Conservation (phyloP, 305 asterid species). For the Plantago lanceolata region DNA sequence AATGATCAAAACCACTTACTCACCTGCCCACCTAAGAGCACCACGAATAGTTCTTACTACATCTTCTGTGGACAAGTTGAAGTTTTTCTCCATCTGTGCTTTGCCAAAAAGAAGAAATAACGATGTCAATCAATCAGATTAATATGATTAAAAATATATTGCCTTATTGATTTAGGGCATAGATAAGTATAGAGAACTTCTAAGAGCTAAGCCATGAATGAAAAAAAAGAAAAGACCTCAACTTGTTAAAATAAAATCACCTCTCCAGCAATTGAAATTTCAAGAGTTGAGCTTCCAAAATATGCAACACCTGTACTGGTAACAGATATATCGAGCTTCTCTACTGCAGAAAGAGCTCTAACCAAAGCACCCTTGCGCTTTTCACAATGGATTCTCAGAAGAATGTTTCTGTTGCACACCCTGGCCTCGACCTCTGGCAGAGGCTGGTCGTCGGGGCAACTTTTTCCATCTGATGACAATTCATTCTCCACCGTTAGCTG, state of each 20-base stretch:
- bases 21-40: constrained; percentile 13
- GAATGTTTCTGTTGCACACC: constrained; percentile 27
- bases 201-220: not conserved
- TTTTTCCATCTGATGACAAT: constrained; percentile 27
- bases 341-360: constrained; percentile 26
- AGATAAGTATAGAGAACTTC: no score
- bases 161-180: no score
- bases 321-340: constrained; percentile 31
- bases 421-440: constrained; percentile 38
- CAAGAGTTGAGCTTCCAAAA: constrained; percentile 31
- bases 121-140: not conserved
- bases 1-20: no score
- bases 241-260: constrained; percentile 1
- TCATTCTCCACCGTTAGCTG: constrained; percentile 28
- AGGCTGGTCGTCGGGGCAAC: constrained; percentile 15
- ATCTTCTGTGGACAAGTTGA: constrained; percentile 21
- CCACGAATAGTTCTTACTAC: constrained; percentile 24
- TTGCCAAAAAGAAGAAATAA: not conserved
- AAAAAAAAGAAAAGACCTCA: no score
- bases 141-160: no score
- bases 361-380: constrained; percentile 29
- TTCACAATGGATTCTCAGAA: constrained; percentile 31
- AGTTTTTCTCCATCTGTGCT: constrained; percentile 35
- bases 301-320: constrained; percentile 24
- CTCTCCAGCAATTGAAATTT: constrained; percentile 30